These are phyloP conservation scores for Urostyla sp. DNA, from an alignment of 73 alveolate genomes.

Conservation along the genomic window DNA sequence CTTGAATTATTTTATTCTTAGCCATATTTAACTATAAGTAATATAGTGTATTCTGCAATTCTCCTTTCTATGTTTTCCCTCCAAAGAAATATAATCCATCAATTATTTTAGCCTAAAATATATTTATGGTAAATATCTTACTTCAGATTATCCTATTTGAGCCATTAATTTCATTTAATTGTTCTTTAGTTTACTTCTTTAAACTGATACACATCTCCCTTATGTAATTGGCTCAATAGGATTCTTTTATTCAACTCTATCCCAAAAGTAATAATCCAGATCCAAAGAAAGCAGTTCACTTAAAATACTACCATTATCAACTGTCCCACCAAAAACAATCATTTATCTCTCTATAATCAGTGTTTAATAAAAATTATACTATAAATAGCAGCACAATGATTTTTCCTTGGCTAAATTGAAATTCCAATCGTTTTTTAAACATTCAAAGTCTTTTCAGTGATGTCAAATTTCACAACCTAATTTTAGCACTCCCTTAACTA, in stretches of 20 bases:
- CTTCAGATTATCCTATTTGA: background rate
- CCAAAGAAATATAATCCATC: constrained; percentile 59
- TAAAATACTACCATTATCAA: constrained; percentile 33
- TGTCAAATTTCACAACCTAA: constrained; percentile 19
- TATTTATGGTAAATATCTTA: background rate
- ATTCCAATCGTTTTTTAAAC: constrained; percentile 31
- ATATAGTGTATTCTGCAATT: constrained; percentile 7
- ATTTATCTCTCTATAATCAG: constrained; percentile 29
- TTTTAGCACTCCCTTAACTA: constrained; percentile 32
- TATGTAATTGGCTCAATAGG: constrained; percentile 34
- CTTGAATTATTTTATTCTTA: constrained; percentile 15
- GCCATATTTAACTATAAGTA: background rate
- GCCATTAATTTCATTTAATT: too few relatives aligned
- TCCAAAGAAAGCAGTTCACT: constrained; percentile 46
- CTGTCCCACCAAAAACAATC: constrained; percentile 50
- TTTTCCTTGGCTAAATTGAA: constrained; percentile 22
- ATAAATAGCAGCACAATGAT: constrained; percentile 35
- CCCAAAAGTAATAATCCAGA: constrained; percentile 20
- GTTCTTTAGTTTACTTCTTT: background rate
- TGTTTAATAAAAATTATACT: background rate
- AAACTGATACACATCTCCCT: constrained; percentile 15
- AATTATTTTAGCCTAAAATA: constrained; percentile 3
- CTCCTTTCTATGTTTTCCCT: constrained; percentile 40
- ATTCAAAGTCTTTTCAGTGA: constrained; percentile 10
- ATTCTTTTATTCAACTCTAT: constrained; percentile 11